Evolutionary conservation across 31 red algal genomes (phyloP).

Genomic region (Asparagopsis taxiformis): DNA sequence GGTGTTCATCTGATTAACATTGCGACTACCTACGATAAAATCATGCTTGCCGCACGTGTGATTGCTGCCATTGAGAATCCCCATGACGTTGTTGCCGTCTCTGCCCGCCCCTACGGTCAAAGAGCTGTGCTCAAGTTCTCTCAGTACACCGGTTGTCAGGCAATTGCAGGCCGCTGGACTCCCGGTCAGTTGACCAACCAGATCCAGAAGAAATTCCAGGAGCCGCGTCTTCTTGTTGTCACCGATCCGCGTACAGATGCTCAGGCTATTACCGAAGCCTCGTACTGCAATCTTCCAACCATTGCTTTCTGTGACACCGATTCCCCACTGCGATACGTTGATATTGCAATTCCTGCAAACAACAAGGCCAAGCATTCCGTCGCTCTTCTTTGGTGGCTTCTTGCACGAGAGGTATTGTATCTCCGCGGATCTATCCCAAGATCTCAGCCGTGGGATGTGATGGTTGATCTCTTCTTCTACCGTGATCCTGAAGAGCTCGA

Average conservation of each 20-base stretch:
- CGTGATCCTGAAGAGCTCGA: constrained; percentile 93
- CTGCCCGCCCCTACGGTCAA: constrained; percentile 95
- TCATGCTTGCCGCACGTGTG: constrained; percentile 98
- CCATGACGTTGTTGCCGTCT: constrained; percentile 93
- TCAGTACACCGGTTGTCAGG: constrained; percentile 92
- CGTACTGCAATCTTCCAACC: constrained; percentile 94
- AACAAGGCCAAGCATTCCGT: constrained; percentile 95
- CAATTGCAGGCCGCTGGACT: constrained; percentile 97
- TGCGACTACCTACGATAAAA: constrained; percentile 94
- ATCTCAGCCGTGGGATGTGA: constrained; percentile 86
- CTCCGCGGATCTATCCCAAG: constrained; percentile 85
- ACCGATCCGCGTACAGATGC: constrained; percentile 97
- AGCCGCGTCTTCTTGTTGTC: constrained; percentile 96
- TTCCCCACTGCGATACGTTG: constrained; percentile 89
- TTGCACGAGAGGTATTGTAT: constrained; percentile 89
- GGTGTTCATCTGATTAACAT: constrained; percentile 98
- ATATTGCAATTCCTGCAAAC: constrained; percentile 98
- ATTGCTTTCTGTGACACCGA: constrained; percentile 99
- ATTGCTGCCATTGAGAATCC: constrained; percentile 98
- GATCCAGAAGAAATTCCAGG: constrained; percentile 91
- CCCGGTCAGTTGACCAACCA: constrained; percentile 99
- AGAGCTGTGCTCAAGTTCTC: constrained; percentile 99
- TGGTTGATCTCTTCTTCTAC: constrained; percentile 99
- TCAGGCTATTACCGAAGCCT: constrained; percentile 91
- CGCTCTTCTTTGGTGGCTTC: constrained; percentile 93